These are phyloP conservation scores for Umbelopsis isabellina DNA, from an alignment of 192 early-diverging fungal genomes.

Conservation along the genomic window DNA sequence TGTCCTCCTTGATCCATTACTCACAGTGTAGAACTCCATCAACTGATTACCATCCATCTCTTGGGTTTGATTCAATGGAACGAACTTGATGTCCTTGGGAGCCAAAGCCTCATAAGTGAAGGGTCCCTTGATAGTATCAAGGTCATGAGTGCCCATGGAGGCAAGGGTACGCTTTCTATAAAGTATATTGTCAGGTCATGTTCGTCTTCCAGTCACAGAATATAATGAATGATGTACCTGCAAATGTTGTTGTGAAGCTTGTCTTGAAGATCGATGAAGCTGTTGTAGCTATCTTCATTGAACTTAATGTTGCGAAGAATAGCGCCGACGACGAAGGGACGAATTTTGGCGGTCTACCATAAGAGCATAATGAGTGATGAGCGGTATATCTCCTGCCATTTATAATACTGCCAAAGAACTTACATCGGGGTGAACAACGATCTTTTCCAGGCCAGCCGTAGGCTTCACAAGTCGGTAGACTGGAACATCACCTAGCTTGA, in stretches of 20 bases:
- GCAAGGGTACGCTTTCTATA: constrained; percentile 88
- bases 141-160: constrained; percentile 97
- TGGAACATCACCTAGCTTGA: constrained; percentile 73
- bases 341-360: constrained; percentile 76
- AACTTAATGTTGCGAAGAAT: constrained; percentile 88
- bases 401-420: constrained; percentile 16
- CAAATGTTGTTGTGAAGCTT: constrained; percentile 98
- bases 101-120: constrained; percentile 93
- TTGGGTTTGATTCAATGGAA: constrained; percentile 89
- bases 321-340: constrained; percentile 88
- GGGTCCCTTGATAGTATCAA: constrained; percentile 91
- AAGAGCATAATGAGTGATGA: background rate
- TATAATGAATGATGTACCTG: constrained; percentile 48
- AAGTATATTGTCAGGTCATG: background rate
- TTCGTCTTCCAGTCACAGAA: constrained; percentile 12
- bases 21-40: constrained; percentile 84
- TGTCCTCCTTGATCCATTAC: constrained; percentile 31
- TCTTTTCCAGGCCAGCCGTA: constrained; percentile 59
- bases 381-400: background rate
- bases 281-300: constrained; percentile 82
- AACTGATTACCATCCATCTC: constrained; percentile 85
- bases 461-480: constrained; percentile 65
- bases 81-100: constrained; percentile 92
- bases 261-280: constrained; percentile 98
- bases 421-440: constrained; percentile 75